These are phyloP conservation scores for Sporisorium exsertum DNA, from an alignment of 1,284 basidiomycete species.

Conservation along the genomic window DNA sequence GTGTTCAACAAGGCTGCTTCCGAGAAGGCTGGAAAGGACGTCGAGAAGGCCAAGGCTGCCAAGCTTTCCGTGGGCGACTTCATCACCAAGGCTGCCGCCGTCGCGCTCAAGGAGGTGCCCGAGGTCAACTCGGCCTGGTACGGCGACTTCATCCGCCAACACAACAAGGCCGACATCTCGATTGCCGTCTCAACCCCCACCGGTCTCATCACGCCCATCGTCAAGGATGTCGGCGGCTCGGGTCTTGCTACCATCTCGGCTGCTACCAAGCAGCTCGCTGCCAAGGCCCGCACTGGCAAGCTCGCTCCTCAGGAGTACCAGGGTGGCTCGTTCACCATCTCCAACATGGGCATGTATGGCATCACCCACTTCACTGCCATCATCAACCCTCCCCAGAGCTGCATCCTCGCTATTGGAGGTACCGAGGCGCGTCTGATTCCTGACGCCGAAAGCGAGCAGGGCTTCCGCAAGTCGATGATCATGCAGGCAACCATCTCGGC, in stretches of 20 bases:
- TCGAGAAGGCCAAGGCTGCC: conserved; percentile 78
- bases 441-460: conserved; percentile 84
- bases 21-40: conserved; percentile 62
- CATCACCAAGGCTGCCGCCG: conserved; percentile 91
- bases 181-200: conserved; percentile 95
- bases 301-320: conserved; percentile 93
- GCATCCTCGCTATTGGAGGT: conserved; percentile 93
- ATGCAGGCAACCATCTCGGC: conserved; percentile 97
- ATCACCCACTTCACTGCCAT: conserved; percentile 94
- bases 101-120: conserved; percentile 92
- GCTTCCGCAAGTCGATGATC: conserved; percentile 75
- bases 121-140: conserved; percentile 98
- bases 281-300: conserved; percentile 96
- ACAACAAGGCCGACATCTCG: conserved; percentile 96
- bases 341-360: conserved; percentile 98
- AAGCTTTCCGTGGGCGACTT: conserved; percentile 99
- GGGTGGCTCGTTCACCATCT: conserved; percentile 99
- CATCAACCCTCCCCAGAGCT: conserved; percentile 98
- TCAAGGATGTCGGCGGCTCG: conserved; percentile 91
- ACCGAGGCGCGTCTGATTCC: conserved; percentile 89
- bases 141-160: conserved; percentile 95
- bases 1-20: conserved; percentile 83
- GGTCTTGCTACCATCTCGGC: conserved; percentile 92
- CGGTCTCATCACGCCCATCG: conserved; percentile 96
- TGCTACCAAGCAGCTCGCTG: conserved; percentile 90